phyloP scores from a whole-genome alignment of 73 alveolate species.

The Urostyla sp. region DNA sequence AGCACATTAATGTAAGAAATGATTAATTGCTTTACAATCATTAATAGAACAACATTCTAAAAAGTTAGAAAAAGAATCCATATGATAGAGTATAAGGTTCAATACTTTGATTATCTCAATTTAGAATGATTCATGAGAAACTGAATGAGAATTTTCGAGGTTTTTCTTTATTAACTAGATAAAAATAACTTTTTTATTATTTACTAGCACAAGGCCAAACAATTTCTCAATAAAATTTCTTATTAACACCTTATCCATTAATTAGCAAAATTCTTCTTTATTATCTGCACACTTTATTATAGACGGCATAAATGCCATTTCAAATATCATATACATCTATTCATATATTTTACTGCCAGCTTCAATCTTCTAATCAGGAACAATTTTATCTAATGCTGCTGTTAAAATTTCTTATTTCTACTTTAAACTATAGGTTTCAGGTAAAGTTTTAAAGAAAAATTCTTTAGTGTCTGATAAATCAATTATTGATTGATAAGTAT shows the following conservation, averaged over 20 bases:
- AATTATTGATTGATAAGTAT: conserved; percentile 8
- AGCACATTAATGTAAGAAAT: conserved; percentile 38
- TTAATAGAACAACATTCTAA: not conserved
- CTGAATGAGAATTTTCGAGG: conserved; percentile 1
- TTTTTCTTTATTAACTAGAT: conserved; percentile 1
- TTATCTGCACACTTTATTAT: conserved; percentile 6
- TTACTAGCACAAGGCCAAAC: conserved; percentile 2
- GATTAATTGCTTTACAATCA: conserved; percentile 1
- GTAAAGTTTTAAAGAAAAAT: conserved; percentile 28
- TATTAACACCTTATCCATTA: conserved; percentile 20
- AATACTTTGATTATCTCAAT: conserved; percentile 38
- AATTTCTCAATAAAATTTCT: conserved; percentile 31
- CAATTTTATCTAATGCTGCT: not conserved
- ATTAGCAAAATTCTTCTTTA: conserved; percentile 1
- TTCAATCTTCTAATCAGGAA: not conserved
- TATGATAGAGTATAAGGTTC: conserved; percentile 34
- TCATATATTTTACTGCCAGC: not conserved
- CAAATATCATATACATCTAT: conserved; percentile 29
- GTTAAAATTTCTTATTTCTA: not conserved
- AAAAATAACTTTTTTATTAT: not conserved
- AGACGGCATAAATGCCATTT: conserved; percentile 43
- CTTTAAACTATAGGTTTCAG: conserved; percentile 22
- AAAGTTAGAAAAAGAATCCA: conserved; percentile 20
- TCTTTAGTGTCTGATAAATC: conserved; percentile 16
- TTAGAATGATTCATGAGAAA: conserved; percentile 22